Evolutionary conservation across 208 protist species (phyloP).

Genomic region (Trypanosoma boissoni): DNA sequence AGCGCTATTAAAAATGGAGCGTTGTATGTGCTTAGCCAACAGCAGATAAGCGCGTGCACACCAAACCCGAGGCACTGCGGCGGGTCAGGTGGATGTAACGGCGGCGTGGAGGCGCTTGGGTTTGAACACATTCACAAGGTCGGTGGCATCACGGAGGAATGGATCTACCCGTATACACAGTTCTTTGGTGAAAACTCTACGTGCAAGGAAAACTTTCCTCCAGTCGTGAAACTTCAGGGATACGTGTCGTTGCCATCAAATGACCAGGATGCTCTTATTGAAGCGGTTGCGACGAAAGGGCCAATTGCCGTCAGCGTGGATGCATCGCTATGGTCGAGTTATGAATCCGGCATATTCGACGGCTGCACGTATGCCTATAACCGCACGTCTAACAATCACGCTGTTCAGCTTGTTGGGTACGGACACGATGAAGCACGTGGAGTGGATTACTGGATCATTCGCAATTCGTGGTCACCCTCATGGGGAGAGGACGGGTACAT

Average conservation of each 20-base stretch:
- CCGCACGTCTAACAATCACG: slow-evolving; percentile 74
- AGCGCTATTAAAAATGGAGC: slow-evolving; percentile 48
- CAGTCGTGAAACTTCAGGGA: slow-evolving; percentile 33
- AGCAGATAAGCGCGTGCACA: slow-evolving; percentile 91
- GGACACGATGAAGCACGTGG: slow-evolving; percentile 38
- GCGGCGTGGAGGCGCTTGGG: slow-evolving; percentile 65
- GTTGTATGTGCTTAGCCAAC: slow-evolving; percentile 81
- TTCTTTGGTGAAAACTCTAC: slow-evolving; percentile 42
- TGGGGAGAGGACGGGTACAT: slow-evolving; percentile 87
- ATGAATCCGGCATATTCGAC: slow-evolving; percentile 69
- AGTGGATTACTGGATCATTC: slow-evolving; percentile 86
- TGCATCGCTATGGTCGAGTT: slow-evolving; percentile 55
- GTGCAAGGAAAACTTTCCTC: slow-evolving; percentile 32
- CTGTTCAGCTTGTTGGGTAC: slow-evolving; percentile 82
- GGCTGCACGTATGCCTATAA: slow-evolving; percentile 61
- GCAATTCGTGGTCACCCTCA: slow-evolving; percentile 76
- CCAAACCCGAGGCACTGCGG: slow-evolving; percentile 56
- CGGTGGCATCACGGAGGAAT: slow-evolving; percentile 62
- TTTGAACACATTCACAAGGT: slow-evolving; percentile 62
- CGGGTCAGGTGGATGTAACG: slow-evolving; percentile 71
- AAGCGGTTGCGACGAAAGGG: slow-evolving; percentile 48
- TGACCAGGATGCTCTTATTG: slow-evolving; percentile 52
- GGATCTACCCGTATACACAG: slow-evolving; percentile 71
- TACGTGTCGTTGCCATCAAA: slow-evolving; percentile 66
- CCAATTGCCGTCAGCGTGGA: slow-evolving; percentile 83